Conservation (phyloP, 805 yeast species). For the Kuraishia cidri region DNA sequence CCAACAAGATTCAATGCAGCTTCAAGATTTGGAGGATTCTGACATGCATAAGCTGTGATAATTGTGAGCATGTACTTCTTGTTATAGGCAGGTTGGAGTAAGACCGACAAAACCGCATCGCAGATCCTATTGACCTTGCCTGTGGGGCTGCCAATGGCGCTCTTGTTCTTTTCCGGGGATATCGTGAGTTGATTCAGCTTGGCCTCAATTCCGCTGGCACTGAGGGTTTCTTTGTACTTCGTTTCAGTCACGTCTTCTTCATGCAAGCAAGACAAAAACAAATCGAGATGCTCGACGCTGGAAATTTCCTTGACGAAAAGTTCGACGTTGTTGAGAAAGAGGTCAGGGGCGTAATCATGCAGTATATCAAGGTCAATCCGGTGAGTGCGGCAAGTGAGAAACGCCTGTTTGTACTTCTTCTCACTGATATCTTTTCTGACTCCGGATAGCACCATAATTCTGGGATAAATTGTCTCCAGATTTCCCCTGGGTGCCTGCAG, state of each 20-base stretch:
- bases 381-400: conserved; percentile 77
- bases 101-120: conserved; percentile 51
- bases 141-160: conserved; percentile 10
- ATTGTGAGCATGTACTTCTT: conserved; percentile 63
- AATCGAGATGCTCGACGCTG: conserved; percentile 68
- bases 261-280: conserved; percentile 77
- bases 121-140: conserved; percentile 70
- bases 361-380: conserved; percentile 85
- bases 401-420: conserved; percentile 61
- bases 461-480: conserved; percentile 86
- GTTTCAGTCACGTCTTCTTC: conserved; percentile 81
- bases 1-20: conserved; percentile 66
- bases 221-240: conserved; percentile 69
- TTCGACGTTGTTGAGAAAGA: conserved; percentile 57
- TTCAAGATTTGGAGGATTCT: conserved; percentile 75
- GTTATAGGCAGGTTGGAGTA: conserved; percentile 41
- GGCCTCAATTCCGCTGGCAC: conserved; percentile 2
- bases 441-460: conserved; percentile 82
- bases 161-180: conserved; percentile 2
- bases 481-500: conserved; percentile 96
- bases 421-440: conserved; percentile 63
- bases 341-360: conserved; percentile 76
- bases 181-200: neutral
- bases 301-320: conserved; percentile 62
- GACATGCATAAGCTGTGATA: conserved; percentile 88